Conservation (phyloP, 176 grass and related monocot species). For the Urochloa ruziziensis region DNA sequence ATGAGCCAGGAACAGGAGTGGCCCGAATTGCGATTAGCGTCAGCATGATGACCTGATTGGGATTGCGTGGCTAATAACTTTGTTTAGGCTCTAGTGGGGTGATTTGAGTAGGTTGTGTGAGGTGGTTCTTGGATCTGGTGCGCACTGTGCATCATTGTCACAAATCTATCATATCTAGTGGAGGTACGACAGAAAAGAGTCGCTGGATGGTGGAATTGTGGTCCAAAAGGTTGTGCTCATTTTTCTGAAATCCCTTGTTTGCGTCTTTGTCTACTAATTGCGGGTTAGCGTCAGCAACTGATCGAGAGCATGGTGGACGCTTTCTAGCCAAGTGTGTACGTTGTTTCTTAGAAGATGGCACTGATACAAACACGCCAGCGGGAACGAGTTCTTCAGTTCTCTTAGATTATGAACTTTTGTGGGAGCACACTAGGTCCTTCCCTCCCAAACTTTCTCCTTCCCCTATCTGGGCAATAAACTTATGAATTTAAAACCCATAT, state of each 20-base stretch:
- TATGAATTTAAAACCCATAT: no score
- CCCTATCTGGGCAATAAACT: no score
- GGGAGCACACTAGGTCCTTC: no score
- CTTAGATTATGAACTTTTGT: no score
- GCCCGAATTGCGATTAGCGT: neutral
- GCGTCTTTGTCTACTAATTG: neutral
- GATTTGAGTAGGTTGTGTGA: neutral
- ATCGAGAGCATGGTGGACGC: no score
- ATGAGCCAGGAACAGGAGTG: neutral
- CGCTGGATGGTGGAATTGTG: neutral
- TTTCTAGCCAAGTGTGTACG: no score
- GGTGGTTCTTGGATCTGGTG: neutral
- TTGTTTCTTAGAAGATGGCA: no score
- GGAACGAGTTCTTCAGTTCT: no score
- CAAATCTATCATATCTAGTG: slow-evolving; percentile 5
- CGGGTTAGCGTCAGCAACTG: neutral
- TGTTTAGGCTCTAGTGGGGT: neutral
- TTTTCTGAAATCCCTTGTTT: neutral
- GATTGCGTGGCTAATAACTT: neutral
- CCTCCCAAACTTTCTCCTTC: no score
- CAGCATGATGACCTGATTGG: neutral
- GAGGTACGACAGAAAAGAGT: neutral
- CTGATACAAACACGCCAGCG: no score
- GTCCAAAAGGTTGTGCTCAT: neutral
- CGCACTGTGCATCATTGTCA: neutral